These are phyloP conservation scores for Colletotrichum agaves DNA, from an alignment of 2,329 filamentous ascomycete species.

Conservation along the genomic window DNA sequence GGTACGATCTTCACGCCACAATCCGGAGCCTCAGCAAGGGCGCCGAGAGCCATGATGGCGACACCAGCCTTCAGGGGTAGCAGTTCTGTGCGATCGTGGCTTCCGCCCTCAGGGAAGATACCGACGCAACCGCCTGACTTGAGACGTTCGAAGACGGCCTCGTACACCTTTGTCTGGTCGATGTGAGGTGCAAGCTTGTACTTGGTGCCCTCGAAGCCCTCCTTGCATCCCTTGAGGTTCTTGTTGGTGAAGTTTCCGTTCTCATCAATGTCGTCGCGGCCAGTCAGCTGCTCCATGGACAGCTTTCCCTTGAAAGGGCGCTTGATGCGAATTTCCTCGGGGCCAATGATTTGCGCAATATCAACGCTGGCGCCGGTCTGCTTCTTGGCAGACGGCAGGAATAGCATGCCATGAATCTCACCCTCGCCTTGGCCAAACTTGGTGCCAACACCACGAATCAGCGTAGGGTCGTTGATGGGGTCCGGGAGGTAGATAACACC, in stretches of 20 bases:
- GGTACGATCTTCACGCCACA: constrained; percentile 95
- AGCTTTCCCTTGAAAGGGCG: constrained; percentile 84
- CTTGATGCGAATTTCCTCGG: constrained; percentile 86
- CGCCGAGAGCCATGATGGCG: constrained; percentile 96
- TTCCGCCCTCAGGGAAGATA: constrained; percentile 97
- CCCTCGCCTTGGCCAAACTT: constrained; percentile 80
- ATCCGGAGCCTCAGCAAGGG: constrained; percentile 84
- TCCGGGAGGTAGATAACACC: constrained; percentile 92
- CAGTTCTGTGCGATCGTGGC: constrained; percentile 91
- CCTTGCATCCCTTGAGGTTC: constrained; percentile 62
- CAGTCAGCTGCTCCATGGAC: constrained; percentile 83
- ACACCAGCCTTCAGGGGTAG: constrained; percentile 95
- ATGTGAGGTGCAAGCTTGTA: constrained; percentile 94
- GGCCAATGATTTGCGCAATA: constrained; percentile 82
- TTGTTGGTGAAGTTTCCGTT: constrained; percentile 71
- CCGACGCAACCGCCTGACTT: constrained; percentile 88
- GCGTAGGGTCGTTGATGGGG: constrained; percentile 82
- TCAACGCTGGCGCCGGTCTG: constrained; percentile 81
- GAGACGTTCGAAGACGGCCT: constrained; percentile 88
- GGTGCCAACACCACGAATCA: constrained; percentile 82
- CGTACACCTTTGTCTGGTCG: constrained; percentile 92
- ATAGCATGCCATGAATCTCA: constrained; percentile 83
- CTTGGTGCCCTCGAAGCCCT: constrained; percentile 79
- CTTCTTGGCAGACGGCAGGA: constrained; percentile 86
- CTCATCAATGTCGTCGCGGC: constrained; percentile 76